Base-by-base conservation (phyloP, 2,329 filamentous ascomycete genomes). In the Nemania diffusa region DNA sequence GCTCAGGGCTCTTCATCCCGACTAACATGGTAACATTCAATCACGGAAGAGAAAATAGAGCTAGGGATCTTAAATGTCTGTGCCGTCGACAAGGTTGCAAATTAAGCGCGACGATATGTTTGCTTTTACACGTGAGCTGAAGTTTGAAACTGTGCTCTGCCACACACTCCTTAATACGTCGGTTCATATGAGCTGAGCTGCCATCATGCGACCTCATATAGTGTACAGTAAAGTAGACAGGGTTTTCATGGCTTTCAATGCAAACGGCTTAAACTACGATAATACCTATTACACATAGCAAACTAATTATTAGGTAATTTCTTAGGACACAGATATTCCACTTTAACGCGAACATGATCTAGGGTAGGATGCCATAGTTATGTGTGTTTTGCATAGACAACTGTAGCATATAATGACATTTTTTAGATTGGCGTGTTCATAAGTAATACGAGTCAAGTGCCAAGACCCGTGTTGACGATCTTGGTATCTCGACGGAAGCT, bases 61-160 rank as follows among this genome's bases (percentile, higher is more conserved):
- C 5, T 20, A 17, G 17, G 17, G 40, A 26, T 11, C 9, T 3
- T 8, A 56, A 42, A 46, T 13, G 29, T 5, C 53, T 44, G 29
- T 22, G n/a, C 32, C 7, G 26, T 62, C n/a, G 24, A 53, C 37
- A 24, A n/a, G 26, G 44, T 13, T n/a, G 44, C 27, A 7, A 9
- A 52, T 52, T 13, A 37, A 55, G 27, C 27, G 37, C 24, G 26
- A 55, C 34, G n/a, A n/a, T 46, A 2, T 48, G 15, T 20, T 15
- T 29, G 17, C 8, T 55, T 34, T 34, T 11, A 26, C 22, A 27
- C 13, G 46, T 50, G 46, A 24, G 48, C 22, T 3, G 13, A 48
- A 56, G 37, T 13, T 29, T 29, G 24, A 62, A 61, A 24, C 34
- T 22, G 48, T 44, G 29, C 27, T 37, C 48, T 60, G 15, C 15